Base-by-base conservation (phyloP, 345 rosid genomes). In the Euphorbia peplus region DNA sequence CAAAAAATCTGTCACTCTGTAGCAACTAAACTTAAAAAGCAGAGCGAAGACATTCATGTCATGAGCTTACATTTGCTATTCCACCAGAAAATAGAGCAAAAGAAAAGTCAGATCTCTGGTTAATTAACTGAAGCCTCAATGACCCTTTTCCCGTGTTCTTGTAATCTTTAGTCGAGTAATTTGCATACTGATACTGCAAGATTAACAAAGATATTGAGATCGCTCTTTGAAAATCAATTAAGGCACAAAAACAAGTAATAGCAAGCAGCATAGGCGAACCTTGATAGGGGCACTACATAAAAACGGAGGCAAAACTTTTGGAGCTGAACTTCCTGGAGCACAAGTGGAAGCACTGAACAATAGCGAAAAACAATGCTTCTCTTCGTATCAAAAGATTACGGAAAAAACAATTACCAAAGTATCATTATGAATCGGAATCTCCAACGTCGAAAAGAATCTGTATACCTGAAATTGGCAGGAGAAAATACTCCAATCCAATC, bases 401-500 rank as follows among this genome's bases (percentile, higher is more conserved):
- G 19, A 50, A 19, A 50, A 12, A 44, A 12, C 50, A 44, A 44
- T 12, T 50, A n/a, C 2, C 24, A 4, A n/a, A n/a, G 16, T 44
- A 44, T 44, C 15, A 44, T n/a, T n/a, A n/a, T n/a, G n/a, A n/a
- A 44, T 44, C 48, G 14, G 14, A 44, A 44, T 44, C 12, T 21
- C 37, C 35, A 42, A 60, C 16, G 42, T 32, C 6, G 54, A 60
- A 69, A 55, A 8, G 16, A 53, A 62, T n/a, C 15, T 22, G 41
- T 42, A 12, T 75, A 90, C 92, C 84, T 86, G 81, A 90, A 84
- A 75, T 87, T 81, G 60, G 87, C 82, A 68, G 92, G 91, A 60
- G 96, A 89, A 80, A 89, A 87, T 30, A 89, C 90, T 55, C 86
- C 96, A 73, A 90, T 84, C 91, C 96, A 86, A 68, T 90, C 90